Percentiles rank a stretch among this genome's conserved stretches.
Conservation (phyloP, 257 asterid genomes). For the Solanum pinnatisectum region DNA sequence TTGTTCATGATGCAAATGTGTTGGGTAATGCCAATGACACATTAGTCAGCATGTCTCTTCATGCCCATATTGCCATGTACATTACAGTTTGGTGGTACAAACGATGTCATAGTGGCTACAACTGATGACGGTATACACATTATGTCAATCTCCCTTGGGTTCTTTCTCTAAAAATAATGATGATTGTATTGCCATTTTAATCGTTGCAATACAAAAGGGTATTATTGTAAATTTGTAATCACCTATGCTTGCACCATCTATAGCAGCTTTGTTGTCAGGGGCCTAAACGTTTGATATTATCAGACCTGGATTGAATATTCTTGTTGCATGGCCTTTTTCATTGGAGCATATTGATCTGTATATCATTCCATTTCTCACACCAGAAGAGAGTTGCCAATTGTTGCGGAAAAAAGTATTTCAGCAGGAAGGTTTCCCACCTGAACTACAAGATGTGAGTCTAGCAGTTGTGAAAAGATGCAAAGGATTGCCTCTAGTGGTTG, state of each 20-base stretch:
- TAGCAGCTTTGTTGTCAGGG: constrained; percentile 18
- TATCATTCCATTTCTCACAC: no score
- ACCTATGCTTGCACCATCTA: constrained; percentile 13
- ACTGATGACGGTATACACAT: constrained; percentile 23
- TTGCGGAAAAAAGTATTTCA: no score
- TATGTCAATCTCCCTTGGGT: constrained; percentile 19
- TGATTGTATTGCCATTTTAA: constrained; percentile 10
- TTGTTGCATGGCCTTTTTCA: background rate
- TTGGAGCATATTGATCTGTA: background rate
- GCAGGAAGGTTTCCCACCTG: no score
- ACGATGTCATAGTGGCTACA: constrained; percentile 11
- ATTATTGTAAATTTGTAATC: constrained; percentile 19
- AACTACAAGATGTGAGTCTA: no score
- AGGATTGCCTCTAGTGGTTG: no score
- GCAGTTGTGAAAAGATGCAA: no score
- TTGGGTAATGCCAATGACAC: constrained; percentile 17
- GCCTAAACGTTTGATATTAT: constrained; percentile 17
- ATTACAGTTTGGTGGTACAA: background rate
- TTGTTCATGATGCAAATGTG: constrained; percentile 4
- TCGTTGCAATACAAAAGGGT: constrained; percentile 10
- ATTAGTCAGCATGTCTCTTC: constrained; percentile 19
- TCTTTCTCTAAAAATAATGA: background rate
- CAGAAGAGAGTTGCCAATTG: no score
- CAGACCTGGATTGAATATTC: constrained; percentile 14
- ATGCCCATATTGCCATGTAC: constrained; percentile 12